Evolutionary conservation across 1,139 yeast species (phyloP), one percentile per base, ranked within the genome.

Genomic region (Geotrichum bryndzae): DNA sequence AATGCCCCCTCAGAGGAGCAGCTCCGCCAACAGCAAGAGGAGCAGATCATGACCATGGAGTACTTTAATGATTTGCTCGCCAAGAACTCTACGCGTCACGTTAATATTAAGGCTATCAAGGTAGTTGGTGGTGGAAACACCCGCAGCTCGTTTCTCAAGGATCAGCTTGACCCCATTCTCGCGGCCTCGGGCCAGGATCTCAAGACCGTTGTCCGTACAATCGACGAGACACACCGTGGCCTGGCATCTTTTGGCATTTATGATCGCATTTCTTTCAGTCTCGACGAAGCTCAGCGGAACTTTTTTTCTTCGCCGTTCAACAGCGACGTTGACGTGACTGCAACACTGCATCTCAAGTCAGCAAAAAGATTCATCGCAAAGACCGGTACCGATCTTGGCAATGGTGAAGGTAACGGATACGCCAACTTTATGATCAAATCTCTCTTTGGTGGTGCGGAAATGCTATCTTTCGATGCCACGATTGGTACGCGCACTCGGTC

Each of bases 391-490:
- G 92, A 88, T 73, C 83, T 92, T 2, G 97, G 97, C 1, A 92
- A 92, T 71, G 96, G 96, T 31, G 97, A 92, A 77, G 98, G 97
- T 35, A 96, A 89, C 71, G 97, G 97, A 1, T 90, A 90, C 70
- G 80, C 90, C 56, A 87, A 88, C 58, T 69, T 70, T 27, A 91
- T 87, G 71, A 78, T 88, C 72, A 81, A 85, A 60, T 92, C 92
- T 71, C 75, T 90, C 15, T 84, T 91, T 74, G 97, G 97, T 0
- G 97, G 96, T 2, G 97, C 94, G 8, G 99, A 94, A 72, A 80
- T 80, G 56, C 69, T 92, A 31, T 81, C 84, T 38, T 79, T 91
- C 60, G 97, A 92, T 74, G 90, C 96, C 2, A 84, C 87, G 5
- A 76, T 84, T 33, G 97, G 97, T 22, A 88, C 96, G 2, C 84